These are phyloP conservation scores for Mycena floridula DNA, from an alignment of 768 basidiomycete genomes.

Conservation along the genomic window DNA sequence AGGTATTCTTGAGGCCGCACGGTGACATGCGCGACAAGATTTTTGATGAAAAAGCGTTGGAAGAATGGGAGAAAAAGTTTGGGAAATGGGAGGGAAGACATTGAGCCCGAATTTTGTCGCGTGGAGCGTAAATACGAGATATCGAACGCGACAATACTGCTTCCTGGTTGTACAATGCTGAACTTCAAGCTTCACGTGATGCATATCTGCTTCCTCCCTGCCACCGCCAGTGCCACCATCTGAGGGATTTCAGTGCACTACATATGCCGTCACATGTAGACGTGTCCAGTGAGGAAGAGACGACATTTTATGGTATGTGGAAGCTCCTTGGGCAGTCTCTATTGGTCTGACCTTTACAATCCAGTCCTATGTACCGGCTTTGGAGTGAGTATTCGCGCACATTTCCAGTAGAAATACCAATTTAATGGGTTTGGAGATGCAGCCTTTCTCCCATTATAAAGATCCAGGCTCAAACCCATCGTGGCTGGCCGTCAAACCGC, in stretches of 20 bases:
- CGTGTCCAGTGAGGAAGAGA: not conserved
- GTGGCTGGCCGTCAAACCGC: slow-evolving; percentile 60
- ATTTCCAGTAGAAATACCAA: slow-evolving; percentile 11
- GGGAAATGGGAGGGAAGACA: slow-evolving; percentile 43
- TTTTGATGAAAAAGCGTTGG: slow-evolving; percentile 57
- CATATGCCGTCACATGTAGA: no score
- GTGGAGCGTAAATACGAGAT: not conserved
- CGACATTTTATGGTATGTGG: not conserved
- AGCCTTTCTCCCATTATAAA: slow-evolving; percentile 52
- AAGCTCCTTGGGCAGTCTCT: no score
- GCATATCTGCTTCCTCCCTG: no score
- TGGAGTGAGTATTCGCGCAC: slow-evolving; percentile 34
- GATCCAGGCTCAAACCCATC: slow-evolving; percentile 72
- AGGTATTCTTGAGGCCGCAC: slow-evolving; percentile 37
- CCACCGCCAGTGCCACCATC: no score
- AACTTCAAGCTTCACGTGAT: no score
- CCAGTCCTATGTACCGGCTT: no score
- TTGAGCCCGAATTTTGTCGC: not conserved
- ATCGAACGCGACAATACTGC: not conserved
- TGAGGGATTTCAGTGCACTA: no score
- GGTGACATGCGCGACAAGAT: slow-evolving; percentile 38
- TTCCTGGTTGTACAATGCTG: no score
- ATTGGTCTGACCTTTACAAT: no score
- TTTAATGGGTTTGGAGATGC: slow-evolving; percentile 14
- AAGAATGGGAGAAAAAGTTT: slow-evolving; percentile 51